Evolutionary conservation across 2,329 filamentous ascomycete species (phyloP), one percentile per base, ranked within the genome.

Genomic region (Hypoxylon sp.): DNA sequence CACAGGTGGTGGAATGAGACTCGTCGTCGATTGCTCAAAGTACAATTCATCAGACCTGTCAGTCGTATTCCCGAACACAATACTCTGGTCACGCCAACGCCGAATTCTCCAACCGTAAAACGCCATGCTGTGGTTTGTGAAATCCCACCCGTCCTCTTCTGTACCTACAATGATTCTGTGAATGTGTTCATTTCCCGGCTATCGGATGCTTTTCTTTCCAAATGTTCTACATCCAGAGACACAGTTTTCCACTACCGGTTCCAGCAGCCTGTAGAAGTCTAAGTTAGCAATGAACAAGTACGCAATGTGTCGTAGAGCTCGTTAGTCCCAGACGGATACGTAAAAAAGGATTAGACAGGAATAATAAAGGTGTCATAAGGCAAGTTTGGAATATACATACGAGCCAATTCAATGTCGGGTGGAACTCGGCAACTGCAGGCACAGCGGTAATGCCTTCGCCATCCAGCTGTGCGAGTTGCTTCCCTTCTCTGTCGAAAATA

Each of bases 391-490:
- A 52, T n/a, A 55, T 44, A 69, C 67, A 29, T 67, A 70, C 94
- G 37, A 99, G 91, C 96, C 96, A 99, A 76, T 98, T 92, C 79
- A 89, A 85, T 0, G 88, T 92, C 0, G 93, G 92, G 79, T 99
- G 96, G 74, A 98, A 96, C 54, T 94, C 92, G 0, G 94, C 92
- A 0, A 97, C 96, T 0, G 96, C 93, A 2, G 96, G 96, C 3
- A 99, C 96, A 6, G 96, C 96, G 0, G 94, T 97, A 73, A 99
- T 97, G 0, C 92, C 93, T 0, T 97, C 93, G 0, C 94, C 93
- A 1, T 91, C 93, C 0, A 97, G 80, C 79, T 98, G 95, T 0
- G 93, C 95, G 3, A 99, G 82, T 78, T 98, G 95, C 75, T 93
- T 91, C 0, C 96, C 96, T 53, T 92, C 88, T 0, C 89, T 86